A percentile compares a stretch with the other conserved stretches of the same genome.
These are phyloP conservation scores for Metarhizium anisopliae DNA, from an alignment of 2,329 filamentous ascomycete genomes.

Conservation along the genomic window DNA sequence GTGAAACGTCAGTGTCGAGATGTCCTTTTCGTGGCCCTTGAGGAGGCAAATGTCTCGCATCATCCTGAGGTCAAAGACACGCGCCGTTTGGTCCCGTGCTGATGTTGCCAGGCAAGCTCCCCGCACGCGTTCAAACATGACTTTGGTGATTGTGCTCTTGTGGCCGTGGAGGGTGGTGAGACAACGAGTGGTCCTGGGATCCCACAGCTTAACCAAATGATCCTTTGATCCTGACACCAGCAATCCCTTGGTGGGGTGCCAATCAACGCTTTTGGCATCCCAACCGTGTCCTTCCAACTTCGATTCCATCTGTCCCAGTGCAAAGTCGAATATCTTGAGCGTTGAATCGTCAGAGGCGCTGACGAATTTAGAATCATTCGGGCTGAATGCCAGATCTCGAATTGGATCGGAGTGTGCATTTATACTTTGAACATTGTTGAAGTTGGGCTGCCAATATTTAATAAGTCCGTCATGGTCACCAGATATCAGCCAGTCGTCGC, in stretches of 20 bases:
- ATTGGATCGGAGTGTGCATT: conserved; percentile 86
- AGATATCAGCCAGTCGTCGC: conserved; percentile 93
- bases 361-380: conserved; percentile 91
- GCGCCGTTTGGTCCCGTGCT: conserved; percentile 83
- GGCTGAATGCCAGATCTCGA: conserved; percentile 84
- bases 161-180: conserved; percentile 92
- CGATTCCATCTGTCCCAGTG: conserved; percentile 72
- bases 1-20: conserved; percentile 88
- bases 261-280: conserved; percentile 95
- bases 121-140: conserved; percentile 77
- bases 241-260: conserved; percentile 91
- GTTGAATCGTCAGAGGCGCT: conserved; percentile 91
- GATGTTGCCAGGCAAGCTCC: conserved; percentile 84
- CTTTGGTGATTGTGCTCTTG: conserved; percentile 94
- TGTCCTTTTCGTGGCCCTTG: conserved; percentile 91
- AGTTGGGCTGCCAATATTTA: conserved; percentile 99
- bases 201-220: conserved; percentile 95
- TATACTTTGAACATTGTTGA: conserved; percentile 96
- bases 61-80: conserved; percentile 92
- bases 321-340: conserved; percentile 95
- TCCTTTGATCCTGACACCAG: conserved; percentile 96
- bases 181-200: conserved; percentile 83
- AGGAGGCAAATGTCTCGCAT: conserved; percentile 96
- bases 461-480: conserved; percentile 91
- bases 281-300: conserved; percentile 89